Percentiles rank a stretch among this genome's conserved stretches.
Evolutionary conservation across 2,329 filamentous ascomycete genomes (phyloP).

Genomic region (Neopestalotiopsis sp.): DNA sequence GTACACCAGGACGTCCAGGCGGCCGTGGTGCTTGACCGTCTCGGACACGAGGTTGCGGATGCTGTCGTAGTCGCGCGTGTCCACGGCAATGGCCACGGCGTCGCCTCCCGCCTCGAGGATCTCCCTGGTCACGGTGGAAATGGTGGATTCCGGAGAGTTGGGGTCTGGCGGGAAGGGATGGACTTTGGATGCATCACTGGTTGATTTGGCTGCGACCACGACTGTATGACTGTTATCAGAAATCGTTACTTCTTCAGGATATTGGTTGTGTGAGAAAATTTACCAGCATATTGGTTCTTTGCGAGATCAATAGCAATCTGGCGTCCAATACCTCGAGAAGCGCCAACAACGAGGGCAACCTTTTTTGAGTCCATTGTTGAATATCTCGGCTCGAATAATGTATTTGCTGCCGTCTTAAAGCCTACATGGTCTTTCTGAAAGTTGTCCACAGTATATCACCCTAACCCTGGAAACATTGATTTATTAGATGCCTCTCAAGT

Average conservation of each 20-base stretch:
- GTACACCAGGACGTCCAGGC: conserved; percentile 78
- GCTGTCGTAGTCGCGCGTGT: conserved; percentile 69
- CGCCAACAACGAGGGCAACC: conserved; percentile 76
- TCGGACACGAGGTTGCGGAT: conserved; percentile 64
- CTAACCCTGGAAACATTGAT: background rate
- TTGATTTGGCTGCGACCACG: conserved; percentile 78
- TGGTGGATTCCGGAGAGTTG: conserved; percentile 76
- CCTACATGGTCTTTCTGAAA: background rate
- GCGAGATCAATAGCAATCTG: conserved; percentile 82
- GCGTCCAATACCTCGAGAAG: conserved; percentile 80
- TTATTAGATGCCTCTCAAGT: background rate
- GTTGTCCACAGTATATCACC: background rate
- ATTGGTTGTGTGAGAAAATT: conserved; percentile 9
- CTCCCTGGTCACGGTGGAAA: conserved; percentile 79
- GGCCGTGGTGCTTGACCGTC: conserved; percentile 62
- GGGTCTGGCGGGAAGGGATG: conserved; percentile 75
- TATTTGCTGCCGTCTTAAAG: background rate
- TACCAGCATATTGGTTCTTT: conserved; percentile 72
- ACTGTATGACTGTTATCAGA: conserved; percentile 50
- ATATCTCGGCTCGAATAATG: no score
- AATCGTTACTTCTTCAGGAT: background rate
- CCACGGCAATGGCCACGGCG: conserved; percentile 71
- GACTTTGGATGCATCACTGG: conserved; percentile 63
- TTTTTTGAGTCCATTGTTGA: conserved; percentile 36
- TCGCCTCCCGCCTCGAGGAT: conserved; percentile 69